phyloP scores from a whole-genome alignment of 225 moss, liverwort and hornwort genomes.

The Marchantia polymorpha region DNA sequence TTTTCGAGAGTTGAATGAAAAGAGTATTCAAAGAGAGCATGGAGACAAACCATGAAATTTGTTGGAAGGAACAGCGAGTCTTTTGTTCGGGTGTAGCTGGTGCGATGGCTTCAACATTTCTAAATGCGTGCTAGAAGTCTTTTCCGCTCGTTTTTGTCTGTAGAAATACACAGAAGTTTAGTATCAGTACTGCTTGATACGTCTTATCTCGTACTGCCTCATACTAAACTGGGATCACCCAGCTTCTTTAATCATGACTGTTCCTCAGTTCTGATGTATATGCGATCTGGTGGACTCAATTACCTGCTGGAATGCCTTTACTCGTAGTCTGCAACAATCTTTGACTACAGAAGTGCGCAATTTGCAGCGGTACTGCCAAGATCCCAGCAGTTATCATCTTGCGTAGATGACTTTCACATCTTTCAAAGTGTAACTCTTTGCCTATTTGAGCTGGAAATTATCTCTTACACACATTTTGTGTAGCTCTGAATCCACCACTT shows the following conservation, averaged over 20 bases:
- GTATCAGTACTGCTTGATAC: background rate
- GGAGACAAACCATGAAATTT: background rate
- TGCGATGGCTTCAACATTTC: background rate
- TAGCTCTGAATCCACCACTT: too few species aligned
- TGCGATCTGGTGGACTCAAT: background rate
- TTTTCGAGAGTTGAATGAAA: background rate
- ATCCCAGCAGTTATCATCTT: too few species aligned
- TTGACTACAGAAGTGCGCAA: too few species aligned
- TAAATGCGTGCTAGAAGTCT: background rate
- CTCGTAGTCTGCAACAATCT: too few species aligned
- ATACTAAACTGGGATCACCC: background rate
- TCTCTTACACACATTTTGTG: too few species aligned
- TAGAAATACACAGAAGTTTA: background rate
- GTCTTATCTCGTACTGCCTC: background rate
- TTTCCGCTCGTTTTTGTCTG: background rate
- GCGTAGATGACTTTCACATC: too few species aligned
- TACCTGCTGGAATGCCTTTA: background rate
- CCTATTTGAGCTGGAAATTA: too few species aligned
- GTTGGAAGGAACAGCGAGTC: too few species aligned
- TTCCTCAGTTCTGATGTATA: background rate
- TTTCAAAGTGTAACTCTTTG: too few species aligned
- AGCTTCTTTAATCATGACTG: background rate
- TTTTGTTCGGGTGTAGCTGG: background rate
- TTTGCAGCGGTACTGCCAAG: too few species aligned
- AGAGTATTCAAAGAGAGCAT: background rate